Evolutionary conservation across 1,139 yeast species (phyloP).

Genomic region (Candida albicans): DNA sequence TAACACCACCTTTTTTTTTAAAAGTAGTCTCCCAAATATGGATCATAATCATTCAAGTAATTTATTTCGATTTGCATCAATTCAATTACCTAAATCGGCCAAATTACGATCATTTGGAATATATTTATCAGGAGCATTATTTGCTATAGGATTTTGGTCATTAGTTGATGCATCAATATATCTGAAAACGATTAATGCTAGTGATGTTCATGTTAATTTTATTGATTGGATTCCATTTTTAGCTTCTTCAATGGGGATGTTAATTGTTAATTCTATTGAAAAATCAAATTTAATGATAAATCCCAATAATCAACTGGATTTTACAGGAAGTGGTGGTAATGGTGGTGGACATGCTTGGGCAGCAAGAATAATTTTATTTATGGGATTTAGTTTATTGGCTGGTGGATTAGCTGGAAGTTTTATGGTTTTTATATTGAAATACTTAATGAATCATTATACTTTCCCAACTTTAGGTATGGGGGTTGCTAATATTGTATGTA

Average conservation of each 20-base stretch:
- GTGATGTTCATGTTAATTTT: conserved; percentile 82
- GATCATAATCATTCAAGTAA: conserved; percentile 12
- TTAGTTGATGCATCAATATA: conserved; percentile 86
- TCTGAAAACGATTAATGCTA: conserved; percentile 82
- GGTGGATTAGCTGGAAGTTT: conserved; percentile 94
- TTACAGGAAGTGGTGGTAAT: conserved; percentile 46
- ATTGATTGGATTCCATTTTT: conserved; percentile 95
- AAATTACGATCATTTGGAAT: conserved; percentile 75
- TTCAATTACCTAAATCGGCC: conserved; percentile 66
- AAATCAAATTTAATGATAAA: conserved; percentile 68
- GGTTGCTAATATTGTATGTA: conserved; percentile 79
- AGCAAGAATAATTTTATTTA: conserved; percentile 82
- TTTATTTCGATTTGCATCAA: conserved; percentile 18
- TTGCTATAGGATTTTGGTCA: conserved; percentile 87
- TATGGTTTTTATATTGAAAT: conserved; percentile 83
- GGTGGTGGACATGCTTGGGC: conserved; percentile 77
- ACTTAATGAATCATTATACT: conserved; percentile 70
- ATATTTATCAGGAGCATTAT: conserved; percentile 71
- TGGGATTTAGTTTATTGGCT: conserved; percentile 90
- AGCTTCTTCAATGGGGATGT: conserved; percentile 86
- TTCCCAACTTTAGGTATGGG: conserved; percentile 97
- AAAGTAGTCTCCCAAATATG: conserved; percentile 5
- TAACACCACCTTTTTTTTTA: too few species aligned
- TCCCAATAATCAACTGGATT: conserved; percentile 50
- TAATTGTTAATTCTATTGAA: conserved; percentile 88